Percentiles rank a stretch among this genome's conserved stretches.
Evolutionary conservation across 768 basidiomycete species (phyloP).

Genomic region (Xerocomus spinulosus): DNA sequence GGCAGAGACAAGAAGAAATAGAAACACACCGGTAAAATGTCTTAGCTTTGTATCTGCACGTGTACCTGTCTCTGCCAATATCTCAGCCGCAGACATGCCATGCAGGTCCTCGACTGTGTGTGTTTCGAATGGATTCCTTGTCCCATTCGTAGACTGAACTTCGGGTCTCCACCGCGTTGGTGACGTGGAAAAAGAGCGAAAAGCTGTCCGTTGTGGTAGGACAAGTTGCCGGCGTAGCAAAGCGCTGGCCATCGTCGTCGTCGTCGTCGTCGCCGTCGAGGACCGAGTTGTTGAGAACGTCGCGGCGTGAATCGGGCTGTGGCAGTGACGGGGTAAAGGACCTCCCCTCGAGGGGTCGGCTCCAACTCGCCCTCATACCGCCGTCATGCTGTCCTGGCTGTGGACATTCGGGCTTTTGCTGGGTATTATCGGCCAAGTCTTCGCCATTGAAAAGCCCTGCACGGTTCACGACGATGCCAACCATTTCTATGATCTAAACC

Average conservation of each 20-base stretch:
- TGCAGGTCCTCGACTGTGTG: constrained; percentile 85
- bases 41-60: constrained; percentile 76
- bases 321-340: constrained; percentile 14
- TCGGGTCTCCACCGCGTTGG: constrained; percentile 19
- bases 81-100: constrained; percentile 70
- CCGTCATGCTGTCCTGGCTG: constrained; percentile 2
- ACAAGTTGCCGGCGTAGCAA: constrained; percentile 58
- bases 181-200: constrained; percentile 26
- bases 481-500: constrained; percentile 63
- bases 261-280: constrained; percentile 28
- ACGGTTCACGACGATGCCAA: constrained; percentile 45
- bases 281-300: constrained; percentile 4
- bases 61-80: constrained; percentile 69
- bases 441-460: constrained; percentile 53
- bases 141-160: constrained; percentile 24
- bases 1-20: not conserved
- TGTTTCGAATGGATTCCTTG: constrained; percentile 54
- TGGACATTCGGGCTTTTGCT: not conserved
- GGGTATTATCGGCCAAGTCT: constrained; percentile 3
- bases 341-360: constrained; percentile 25
- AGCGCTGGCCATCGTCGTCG: constrained; percentile 56
- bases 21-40: constrained; percentile 82
- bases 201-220: constrained; percentile 28
- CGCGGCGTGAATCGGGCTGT: constrained; percentile 28
- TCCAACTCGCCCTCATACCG: constrained; percentile 8